Evolutionary conservation across 805 yeast species (phyloP), one percentile per base, ranked within the genome.

Genomic region (Saturnispora dispora): DNA sequence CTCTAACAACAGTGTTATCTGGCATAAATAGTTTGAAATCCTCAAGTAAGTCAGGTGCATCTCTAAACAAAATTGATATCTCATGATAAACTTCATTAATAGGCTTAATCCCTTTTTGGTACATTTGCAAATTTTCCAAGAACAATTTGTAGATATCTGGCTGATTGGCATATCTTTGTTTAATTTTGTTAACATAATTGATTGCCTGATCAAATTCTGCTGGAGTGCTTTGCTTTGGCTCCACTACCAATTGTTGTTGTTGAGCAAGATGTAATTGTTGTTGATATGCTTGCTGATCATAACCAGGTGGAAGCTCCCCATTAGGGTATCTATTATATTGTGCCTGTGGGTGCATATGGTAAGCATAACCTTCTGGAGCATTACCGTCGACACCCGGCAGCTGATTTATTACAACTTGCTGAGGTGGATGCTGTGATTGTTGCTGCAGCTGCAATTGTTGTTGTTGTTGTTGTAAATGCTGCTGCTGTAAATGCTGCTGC

Each of bases 151-250:
- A 93, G 52, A 90, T 88, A 61, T 91, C 97, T 0, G 99, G 99
- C 66, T 90, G 96, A 61, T 82, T 79, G 20, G 95, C 85, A 66
- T 89, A 93, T 55, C 98, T 78, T 51, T 89, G 90, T 66, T 95
- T 95, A 64, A 93, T 93, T 69, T 90, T 89, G 72, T 93, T 93
- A 54, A 93, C 99, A 62, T 93, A 93, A 59, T 84, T 85, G 56
- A 93, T 93, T 18, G 99, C 99, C 66, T 93, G 97, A 65, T 91
- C 90, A 73, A 93, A 91, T 70, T 93, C 98, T 17, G 89, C 91
- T 46, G 95, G 96, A 2, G 79, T 76, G 8, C 81, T 62, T 62
- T 70, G 66, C 52, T 66, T 64, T 33, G 57, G 40, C n/a, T 58
- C 63, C 28, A 49, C 59, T 46, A 50, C 53, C 39, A 46, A 60